Evolutionary conservation across 768 basidiomycete species (phyloP), one percentile per base, ranked within the genome.

Genomic region (Hydnum rufescens): DNA sequence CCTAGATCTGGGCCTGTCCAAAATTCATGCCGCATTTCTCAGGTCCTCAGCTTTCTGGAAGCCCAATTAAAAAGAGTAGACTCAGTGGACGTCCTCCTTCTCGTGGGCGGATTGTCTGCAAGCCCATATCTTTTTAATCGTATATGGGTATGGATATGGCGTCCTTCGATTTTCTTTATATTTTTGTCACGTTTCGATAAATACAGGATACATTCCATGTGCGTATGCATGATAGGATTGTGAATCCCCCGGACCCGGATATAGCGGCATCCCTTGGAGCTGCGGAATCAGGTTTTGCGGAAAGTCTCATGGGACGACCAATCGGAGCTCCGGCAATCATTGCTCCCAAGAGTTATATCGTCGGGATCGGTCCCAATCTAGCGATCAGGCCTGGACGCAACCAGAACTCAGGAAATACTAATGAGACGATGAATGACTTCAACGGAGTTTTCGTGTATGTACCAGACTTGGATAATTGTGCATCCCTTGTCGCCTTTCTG

Each of bases 361-460:
- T 89, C 80, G 84, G 82, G 71, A 85, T 88, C 56, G 89, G 88
- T 64, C 71, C 90, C 26, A 86, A 85, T 39, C 85, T 85, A 28
- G 88, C 88, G 49, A 72, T 71, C 54, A 83, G 89, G 60, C 87
- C 90, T 64, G 79, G 76, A 69, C 65, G 77, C 62, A 83, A 80
- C 61, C 71, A 87, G n/a, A n/a, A n/a, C n/a, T 87, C 87, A 1
- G 85, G 79, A 3, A 90, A 87, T 61, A 82, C 89, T 59, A 75
- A 65, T 52, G 72, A 72, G 52, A 88, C 88, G 66, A 77, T 77
- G 60, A 82, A 80, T 3, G 82, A 76, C 4, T 71, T 79, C 54
- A 59, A 77, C 3, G n/a, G n/a, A n/a, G 80, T 89, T 55, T 90
- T 86, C 61, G 85, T 89, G 64, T 88, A 89, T 64, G 71, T 85